phyloP scores from a whole-genome alignment of 1,284 basidiomycete species.

The Naganishia sp. region DNA sequence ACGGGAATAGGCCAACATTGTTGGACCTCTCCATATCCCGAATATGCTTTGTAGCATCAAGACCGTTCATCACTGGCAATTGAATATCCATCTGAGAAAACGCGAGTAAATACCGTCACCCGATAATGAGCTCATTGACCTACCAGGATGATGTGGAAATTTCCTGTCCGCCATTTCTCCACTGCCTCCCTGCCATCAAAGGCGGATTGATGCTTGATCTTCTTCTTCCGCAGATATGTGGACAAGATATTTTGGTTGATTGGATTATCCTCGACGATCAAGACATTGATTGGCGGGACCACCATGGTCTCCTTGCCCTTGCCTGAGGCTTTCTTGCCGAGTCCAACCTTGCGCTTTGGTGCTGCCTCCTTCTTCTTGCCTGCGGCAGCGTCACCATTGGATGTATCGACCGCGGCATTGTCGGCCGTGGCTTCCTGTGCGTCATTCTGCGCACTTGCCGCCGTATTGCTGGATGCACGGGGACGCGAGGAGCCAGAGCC shows the following conservation, averaged over 20 bases:
- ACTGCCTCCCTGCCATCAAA: constrained; percentile 95
- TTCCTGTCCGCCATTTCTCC: constrained; percentile 89
- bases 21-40: constrained; percentile 73
- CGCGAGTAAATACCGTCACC: not conserved
- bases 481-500: constrained; percentile 2
- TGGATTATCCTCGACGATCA: constrained; percentile 97
- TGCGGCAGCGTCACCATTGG: constrained; percentile 23
- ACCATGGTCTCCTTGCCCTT: constrained; percentile 58
- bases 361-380: constrained; percentile 35
- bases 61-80: constrained; percentile 98
- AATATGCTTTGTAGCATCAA: constrained; percentile 95
- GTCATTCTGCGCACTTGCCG: not conserved
- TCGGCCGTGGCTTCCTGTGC: constrained; percentile 6
- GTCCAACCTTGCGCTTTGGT: constrained; percentile 40
- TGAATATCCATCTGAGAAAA: constrained; percentile 92
- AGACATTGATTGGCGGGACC: constrained; percentile 89
- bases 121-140: constrained; percentile 44
- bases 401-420: constrained; percentile 16
- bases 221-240: constrained; percentile 94
- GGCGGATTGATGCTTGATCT: constrained; percentile 92
- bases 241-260: constrained; percentile 97
- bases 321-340: constrained; percentile 7
- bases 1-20: constrained; percentile 70
- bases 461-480: not conserved
- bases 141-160: constrained; percentile 93